Percentiles rank a stretch among this genome's conserved stretches.
Evolutionary conservation across 2,329 filamentous ascomycete genomes (phyloP).

Genomic region (Epichloe sp.): DNA sequence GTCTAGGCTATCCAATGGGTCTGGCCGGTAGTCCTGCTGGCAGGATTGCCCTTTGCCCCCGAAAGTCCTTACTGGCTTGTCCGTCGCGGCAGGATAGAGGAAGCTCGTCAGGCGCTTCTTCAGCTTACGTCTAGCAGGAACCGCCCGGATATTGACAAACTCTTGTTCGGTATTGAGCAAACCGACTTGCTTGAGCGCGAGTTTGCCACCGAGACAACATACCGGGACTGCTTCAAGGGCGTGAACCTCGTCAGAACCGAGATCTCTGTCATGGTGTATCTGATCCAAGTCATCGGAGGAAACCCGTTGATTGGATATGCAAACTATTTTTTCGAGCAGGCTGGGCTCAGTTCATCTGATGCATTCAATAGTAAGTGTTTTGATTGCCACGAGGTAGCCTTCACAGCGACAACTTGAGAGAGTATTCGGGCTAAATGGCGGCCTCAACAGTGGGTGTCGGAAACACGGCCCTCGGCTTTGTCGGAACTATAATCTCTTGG

Average conservation of each 20-base stretch:
- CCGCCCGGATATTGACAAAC: constrained; percentile 18
- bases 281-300: constrained; percentile 50
- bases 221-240: constrained; percentile 36
- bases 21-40: constrained; percentile 32
- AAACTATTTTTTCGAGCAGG: constrained; percentile 27
- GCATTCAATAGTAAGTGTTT: constrained; percentile 10
- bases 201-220: constrained; percentile 33
- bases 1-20: constrained; percentile 35
- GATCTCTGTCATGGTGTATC: constrained; percentile 47
- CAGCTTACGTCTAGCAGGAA: constrained; percentile 27
- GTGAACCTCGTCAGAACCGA: constrained; percentile 39
- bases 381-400: background rate
- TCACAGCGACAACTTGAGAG: background rate
- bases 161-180: constrained; percentile 42
- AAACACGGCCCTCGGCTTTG: constrained; percentile 27
- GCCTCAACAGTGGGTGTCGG: constrained; percentile 16
- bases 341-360: constrained; percentile 14
- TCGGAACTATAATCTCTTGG: constrained; percentile 28
- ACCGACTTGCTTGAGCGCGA: constrained; percentile 44
- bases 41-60: constrained; percentile 30
- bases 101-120: constrained; percentile 26
- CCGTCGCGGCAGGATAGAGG: constrained; percentile 25
- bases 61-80: constrained; percentile 39
- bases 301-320: constrained; percentile 53
- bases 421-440: background rate